These are phyloP conservation scores for Starmerella ratchasimensis DNA, from an alignment of 805 yeast genomes.

Conservation along the genomic window DNA sequence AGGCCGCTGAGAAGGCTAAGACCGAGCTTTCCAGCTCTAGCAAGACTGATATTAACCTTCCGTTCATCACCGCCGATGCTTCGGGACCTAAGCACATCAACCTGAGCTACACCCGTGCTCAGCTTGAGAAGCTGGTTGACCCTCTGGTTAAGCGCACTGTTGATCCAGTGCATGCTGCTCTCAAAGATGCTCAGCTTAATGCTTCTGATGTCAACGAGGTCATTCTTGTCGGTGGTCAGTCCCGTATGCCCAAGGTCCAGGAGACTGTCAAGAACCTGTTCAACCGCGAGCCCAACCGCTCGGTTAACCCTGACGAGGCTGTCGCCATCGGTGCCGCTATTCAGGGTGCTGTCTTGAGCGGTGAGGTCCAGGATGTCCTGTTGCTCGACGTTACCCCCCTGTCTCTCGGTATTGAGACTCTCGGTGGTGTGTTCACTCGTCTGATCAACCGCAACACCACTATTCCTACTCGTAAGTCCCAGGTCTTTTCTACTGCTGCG, in stretches of 20 bases:
- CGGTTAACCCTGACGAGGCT: slow-evolving; percentile 91
- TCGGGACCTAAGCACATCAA: slow-evolving; percentile 68
- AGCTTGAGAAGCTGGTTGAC: slow-evolving; percentile 53
- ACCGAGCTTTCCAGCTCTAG: slow-evolving; percentile 67
- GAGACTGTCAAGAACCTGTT: slow-evolving; percentile 64
- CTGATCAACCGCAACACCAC: slow-evolving; percentile 88
- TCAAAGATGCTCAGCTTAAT: slow-evolving; percentile 62
- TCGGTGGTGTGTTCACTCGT: slow-evolving; percentile 94
- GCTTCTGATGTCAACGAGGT: slow-evolving; percentile 62
- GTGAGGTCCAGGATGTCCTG: slow-evolving; percentile 86
- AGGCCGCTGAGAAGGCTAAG: slow-evolving; percentile 83
- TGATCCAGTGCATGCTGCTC: slow-evolving; percentile 66
- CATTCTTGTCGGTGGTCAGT: slow-evolving; percentile 82
- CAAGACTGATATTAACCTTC: slow-evolving; percentile 62
- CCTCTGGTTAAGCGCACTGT: slow-evolving; percentile 59
- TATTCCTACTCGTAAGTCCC: slow-evolving; percentile 92
- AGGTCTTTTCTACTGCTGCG: slow-evolving; percentile 90
- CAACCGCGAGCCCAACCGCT: slow-evolving; percentile 73
- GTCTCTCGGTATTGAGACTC: slow-evolving; percentile 91
- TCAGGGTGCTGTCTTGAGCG: slow-evolving; percentile 92
- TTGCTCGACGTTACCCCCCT: slow-evolving; percentile 81
- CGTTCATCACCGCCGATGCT: slow-evolving; percentile 79
- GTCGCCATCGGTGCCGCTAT: slow-evolving; percentile 95
- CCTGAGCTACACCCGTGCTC: slow-evolving; percentile 52
- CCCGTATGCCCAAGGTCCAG: slow-evolving; percentile 80